Base-by-base conservation (phyloP, 139 green algal genomes). In the Bryopsis sp. region DNA sequence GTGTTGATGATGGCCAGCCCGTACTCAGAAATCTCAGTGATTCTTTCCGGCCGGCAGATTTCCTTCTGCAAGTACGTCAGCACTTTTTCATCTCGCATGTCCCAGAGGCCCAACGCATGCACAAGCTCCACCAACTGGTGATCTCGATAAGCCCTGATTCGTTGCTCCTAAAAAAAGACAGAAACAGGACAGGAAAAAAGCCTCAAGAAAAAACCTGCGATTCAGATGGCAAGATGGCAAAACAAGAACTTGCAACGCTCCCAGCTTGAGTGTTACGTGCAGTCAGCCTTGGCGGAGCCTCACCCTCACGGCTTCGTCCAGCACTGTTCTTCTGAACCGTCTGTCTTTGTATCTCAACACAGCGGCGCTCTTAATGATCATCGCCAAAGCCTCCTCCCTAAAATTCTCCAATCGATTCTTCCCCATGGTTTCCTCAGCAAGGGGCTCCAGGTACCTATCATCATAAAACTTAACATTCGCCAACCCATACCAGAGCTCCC, bases 401-500 rank as follows among this genome's bases (percentile, higher is more conserved):
- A 58, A 69, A 8, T 32, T 28, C 62, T 34, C 3, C 6, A 69
- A 7, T 54, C 62, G 33, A 32, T 69, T 5, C 4, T 19, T 35
- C 43, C 43, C 43, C 15, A 39, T 46, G 26, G 58, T 65, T 39
- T 65, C 58, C 26, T 46, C 43, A 24, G 58, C 58, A 26, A 65
- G 31, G 8, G 11, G 28, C 8, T 39, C n/a, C 28, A 65, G 58
- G 19, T 46, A 54, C 26, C 6, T 38, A 4, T 29, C 11, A 69
- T 58, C 8, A 31, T 69, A 69, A n/a, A 36, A 69, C 26, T 26
- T 11, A n/a, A 69, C 7, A 36, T 38, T 34, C 6, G 34, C 62
- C 22, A 54, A 11, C 43, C 58, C 58, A 15, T 65, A 47, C 58
- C 58, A 65, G 31, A 65, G 39, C n/a, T 65, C 58, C 8, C 11